phyloP scores from a whole-genome alignment of 345 rosid species.

The Microcos paniculata region DNA sequence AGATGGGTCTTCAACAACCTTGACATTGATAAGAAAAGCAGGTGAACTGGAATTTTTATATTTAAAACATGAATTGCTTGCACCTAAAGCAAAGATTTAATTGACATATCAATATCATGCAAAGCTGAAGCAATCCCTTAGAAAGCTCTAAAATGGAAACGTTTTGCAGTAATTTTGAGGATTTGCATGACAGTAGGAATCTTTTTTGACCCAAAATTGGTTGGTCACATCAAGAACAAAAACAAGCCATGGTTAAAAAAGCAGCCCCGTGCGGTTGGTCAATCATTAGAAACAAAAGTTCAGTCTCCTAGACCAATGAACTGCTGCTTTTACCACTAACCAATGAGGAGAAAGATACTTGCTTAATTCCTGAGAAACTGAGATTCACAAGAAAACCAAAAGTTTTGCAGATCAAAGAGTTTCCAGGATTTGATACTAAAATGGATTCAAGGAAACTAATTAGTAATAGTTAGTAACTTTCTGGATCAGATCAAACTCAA shows the following conservation, averaged over 20 bases:
- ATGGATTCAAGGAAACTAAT: neutral
- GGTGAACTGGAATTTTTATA: neutral
- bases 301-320: neutral
- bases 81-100: slow-evolving; percentile 7
- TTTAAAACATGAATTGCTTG: slow-evolving; percentile 4
- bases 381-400: neutral
- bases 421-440: neutral
- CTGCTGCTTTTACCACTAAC: neutral
- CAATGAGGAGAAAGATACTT: neutral
- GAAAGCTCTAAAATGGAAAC: neutral
- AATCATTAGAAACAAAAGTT: slow-evolving; percentile 3
- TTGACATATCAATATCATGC: neutral
- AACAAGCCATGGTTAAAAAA: neutral
- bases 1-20: neutral
- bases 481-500: neutral
- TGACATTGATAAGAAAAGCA: neutral
- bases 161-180: neutral
- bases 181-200: neutral
- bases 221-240: neutral
- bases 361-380: neutral
- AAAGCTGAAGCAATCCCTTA: slow-evolving; percentile 6
- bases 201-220: neutral
- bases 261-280: neutral
- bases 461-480: neutral
- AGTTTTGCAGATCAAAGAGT: neutral